Percentiles rank a stretch among this genome's conserved stretches.
Evolutionary conservation across 2,329 filamentous ascomycete species (phyloP).

Genomic region (Westerdykella sp.): DNA sequence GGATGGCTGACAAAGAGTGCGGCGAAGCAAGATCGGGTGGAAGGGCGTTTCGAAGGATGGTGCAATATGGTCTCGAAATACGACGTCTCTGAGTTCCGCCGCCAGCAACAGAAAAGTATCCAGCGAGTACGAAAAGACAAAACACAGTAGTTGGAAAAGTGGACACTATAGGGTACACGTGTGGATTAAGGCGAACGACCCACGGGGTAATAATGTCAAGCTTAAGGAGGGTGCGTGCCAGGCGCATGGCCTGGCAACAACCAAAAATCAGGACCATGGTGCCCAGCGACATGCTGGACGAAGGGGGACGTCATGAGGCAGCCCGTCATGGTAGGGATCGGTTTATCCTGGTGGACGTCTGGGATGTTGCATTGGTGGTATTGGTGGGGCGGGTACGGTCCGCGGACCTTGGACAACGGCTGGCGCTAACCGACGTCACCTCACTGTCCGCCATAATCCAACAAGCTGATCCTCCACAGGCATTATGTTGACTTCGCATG

Average conservation of each 20-base stretch:
- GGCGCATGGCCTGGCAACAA: constrained; percentile 7
- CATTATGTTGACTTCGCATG: too few relatives aligned
- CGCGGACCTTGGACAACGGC: too few relatives aligned
- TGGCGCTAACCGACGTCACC: too few relatives aligned
- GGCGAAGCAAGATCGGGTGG: too few relatives aligned
- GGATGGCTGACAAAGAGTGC: too few relatives aligned
- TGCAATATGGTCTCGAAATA: too few relatives aligned
- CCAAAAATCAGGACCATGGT: not conserved
- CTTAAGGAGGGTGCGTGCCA: constrained; percentile 1
- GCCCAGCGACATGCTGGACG: not conserved
- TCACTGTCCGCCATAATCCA: too few relatives aligned
- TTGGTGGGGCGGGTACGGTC: not conserved
- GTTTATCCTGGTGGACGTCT: constrained; percentile 7
- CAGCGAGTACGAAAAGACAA: not conserved
- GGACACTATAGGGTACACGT: constrained; percentile 3
- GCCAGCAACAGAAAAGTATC: too few relatives aligned
- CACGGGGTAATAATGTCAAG: not conserved
- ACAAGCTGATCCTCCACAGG: too few relatives aligned
- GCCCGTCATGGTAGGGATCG: constrained; percentile 25
- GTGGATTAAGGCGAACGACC: constrained; percentile 1
- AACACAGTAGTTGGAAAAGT: constrained; percentile 3
- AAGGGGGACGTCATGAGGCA: constrained; percentile 25
- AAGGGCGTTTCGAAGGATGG: too few relatives aligned
- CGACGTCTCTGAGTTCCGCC: too few relatives aligned
- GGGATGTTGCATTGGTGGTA: not conserved